Percentiles rank a stretch among this genome's conserved stretches.
phyloP scores from a whole-genome alignment of 2,329 filamentous ascomycete genomes.

The Colletotrichum orbiculare region DNA sequence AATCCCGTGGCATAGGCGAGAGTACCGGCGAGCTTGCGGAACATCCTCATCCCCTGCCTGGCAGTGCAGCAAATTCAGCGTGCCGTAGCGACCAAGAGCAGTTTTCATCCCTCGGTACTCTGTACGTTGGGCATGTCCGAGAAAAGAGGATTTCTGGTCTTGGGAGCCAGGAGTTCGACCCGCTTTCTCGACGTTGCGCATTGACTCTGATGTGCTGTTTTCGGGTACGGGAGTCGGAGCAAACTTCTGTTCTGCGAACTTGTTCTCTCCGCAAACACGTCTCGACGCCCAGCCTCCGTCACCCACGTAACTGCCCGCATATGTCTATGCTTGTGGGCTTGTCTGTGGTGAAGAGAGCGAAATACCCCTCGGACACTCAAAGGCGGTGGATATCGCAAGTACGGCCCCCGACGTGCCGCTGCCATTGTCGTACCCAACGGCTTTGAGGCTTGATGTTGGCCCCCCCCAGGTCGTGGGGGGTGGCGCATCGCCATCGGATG shows the following conservation, averaged over 20 bases:
- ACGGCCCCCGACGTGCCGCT: conserved; percentile 6
- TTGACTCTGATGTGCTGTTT: conserved; percentile 15
- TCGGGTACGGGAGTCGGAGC: conserved; percentile 4
- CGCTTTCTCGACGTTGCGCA: conserved; percentile 11
- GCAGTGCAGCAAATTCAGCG: too few species aligned
- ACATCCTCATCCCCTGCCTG: too few species aligned
- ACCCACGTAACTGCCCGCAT: not conserved
- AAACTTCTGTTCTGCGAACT: not conserved
- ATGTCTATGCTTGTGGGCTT: too few species aligned
- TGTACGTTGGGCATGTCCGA: conserved; percentile 10
- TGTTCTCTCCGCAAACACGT: conserved; percentile 6
- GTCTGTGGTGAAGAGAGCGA: too few species aligned
- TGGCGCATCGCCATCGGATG: too few species aligned
- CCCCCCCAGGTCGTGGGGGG: not conserved
- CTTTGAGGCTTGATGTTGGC: conserved; percentile 23
- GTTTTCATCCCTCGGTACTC: not conserved
- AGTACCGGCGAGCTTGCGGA: too few species aligned
- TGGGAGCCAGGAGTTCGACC: not conserved
- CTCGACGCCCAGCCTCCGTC: not conserved
- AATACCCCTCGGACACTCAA: too few species aligned
- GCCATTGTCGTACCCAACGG: conserved; percentile 20
- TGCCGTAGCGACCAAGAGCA: not conserved
- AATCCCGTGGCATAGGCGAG: too few species aligned
- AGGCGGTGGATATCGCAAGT: not conserved
- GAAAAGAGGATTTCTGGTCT: conserved; percentile 6